These are phyloP conservation scores for Cubamyces sp. DNA, from an alignment of 768 basidiomycete genomes.

Conservation along the genomic window DNA sequence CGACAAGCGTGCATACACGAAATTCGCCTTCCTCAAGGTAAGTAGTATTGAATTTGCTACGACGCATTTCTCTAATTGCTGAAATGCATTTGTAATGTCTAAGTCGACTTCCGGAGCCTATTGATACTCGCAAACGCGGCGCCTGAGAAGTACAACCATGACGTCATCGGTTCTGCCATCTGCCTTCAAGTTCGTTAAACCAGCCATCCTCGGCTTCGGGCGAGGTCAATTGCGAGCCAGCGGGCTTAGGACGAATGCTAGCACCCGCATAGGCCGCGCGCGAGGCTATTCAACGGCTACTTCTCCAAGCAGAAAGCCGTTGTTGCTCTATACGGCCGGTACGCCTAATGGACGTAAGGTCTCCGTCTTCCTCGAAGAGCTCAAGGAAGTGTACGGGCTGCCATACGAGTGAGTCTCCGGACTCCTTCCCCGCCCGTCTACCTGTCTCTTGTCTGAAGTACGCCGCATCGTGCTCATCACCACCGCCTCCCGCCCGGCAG, in stretches of 20 bases:
- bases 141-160: background rate
- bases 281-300: conserved; percentile 16
- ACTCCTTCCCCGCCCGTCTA: too few relatives aligned
- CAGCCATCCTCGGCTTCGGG: too few relatives aligned
- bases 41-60: too few relatives aligned
- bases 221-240: background rate
- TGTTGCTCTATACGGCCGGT: conserved; percentile 34
- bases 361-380: conserved; percentile 59
- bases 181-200: background rate
- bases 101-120: too few relatives aligned
- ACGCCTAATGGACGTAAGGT: conserved; percentile 60
- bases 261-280: background rate
- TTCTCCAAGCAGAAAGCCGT: conserved; percentile 18
- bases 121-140: too few relatives aligned
- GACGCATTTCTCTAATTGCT: too few relatives aligned
- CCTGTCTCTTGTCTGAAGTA: background rate
- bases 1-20: too few relatives aligned
- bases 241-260: background rate
- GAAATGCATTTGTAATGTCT: too few relatives aligned
- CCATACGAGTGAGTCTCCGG: conserved; percentile 51
- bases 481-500: conserved; percentile 37
- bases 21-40: too few relatives aligned
- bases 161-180: background rate
- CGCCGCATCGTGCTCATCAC: background rate
- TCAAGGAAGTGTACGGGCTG: conserved; percentile 45